phyloP scores from a whole-genome alignment of 2,329 filamentous ascomycete genomes.

The Westerdykella sp. region DNA sequence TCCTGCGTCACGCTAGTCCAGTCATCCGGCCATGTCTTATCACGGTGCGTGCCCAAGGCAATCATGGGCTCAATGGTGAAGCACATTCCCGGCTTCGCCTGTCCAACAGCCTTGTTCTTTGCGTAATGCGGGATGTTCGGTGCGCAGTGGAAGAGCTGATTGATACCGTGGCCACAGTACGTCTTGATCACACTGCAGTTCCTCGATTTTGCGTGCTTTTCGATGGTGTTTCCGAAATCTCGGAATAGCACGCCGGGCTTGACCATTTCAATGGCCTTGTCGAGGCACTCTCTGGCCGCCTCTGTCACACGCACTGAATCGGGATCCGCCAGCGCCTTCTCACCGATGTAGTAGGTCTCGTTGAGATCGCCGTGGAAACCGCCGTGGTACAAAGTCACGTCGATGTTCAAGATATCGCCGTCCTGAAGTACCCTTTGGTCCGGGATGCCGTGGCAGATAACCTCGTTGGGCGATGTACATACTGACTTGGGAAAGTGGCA shows the following conservation, averaged over 20 bases:
- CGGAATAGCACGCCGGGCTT: slow-evolving; percentile 91
- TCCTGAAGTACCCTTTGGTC: slow-evolving; percentile 82
- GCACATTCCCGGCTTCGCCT: slow-evolving; percentile 93
- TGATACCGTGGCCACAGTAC: slow-evolving; percentile 95
- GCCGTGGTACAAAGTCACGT: slow-evolving; percentile 88
- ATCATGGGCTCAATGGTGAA: slow-evolving; percentile 99
- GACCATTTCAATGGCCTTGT: slow-evolving; percentile 84
- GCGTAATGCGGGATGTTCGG: slow-evolving; percentile 96
- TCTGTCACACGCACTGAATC: slow-evolving; percentile 89
- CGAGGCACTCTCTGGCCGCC: slow-evolving; percentile 78
- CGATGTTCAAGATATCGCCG: slow-evolving; percentile 95
- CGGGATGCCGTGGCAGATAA: slow-evolving; percentile 97
- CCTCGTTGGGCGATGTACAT: slow-evolving; percentile 92
- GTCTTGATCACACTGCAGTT: slow-evolving; percentile 89
- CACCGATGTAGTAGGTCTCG: slow-evolving; percentile 97
- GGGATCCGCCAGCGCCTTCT: slow-evolving; percentile 74
- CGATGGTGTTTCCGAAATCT: slow-evolving; percentile 89
- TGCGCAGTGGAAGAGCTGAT: slow-evolving; percentile 84
- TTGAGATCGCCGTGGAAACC: slow-evolving; percentile 96
- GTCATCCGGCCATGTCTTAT: slow-evolving; percentile 97
- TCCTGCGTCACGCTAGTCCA: slow-evolving; percentile 96
- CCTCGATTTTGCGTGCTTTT: slow-evolving; percentile 82
- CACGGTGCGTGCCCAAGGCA: slow-evolving; percentile 79
- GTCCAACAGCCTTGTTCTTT: slow-evolving; percentile 95
- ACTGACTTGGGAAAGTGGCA: slow-evolving; percentile 96